Conservation (phyloP, 2,329 filamentous ascomycete species). For the Huntiella savannae region DNA sequence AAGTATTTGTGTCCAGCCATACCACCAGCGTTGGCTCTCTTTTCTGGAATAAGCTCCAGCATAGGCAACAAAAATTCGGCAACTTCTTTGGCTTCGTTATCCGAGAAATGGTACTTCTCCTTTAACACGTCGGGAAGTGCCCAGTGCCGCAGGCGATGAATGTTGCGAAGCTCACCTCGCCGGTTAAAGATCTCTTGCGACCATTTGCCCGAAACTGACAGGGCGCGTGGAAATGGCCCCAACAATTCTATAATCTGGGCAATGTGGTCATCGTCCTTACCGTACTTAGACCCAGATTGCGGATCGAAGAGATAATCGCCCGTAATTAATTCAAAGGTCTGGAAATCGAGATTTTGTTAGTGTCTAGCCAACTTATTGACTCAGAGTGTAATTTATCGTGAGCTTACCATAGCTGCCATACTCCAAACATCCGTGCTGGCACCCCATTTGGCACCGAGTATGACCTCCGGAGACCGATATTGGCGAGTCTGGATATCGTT, state of each 20-base stretch:
- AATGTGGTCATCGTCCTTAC: slow-evolving; percentile 98
- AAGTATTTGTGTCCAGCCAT: slow-evolving; percentile 79
- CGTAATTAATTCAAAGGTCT: slow-evolving; percentile 96
- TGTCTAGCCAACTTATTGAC: background rate
- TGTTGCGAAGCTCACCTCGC: slow-evolving; percentile 92
- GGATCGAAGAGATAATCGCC: slow-evolving; percentile 97
- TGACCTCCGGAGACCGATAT: slow-evolving; percentile 93
- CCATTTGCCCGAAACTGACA: slow-evolving; percentile 90
- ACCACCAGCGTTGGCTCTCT: slow-evolving; percentile 83
- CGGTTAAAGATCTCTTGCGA: slow-evolving; percentile 97
- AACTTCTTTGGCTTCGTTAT: slow-evolving; percentile 60
- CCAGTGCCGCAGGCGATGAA: slow-evolving; percentile 91
- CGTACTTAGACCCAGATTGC: slow-evolving; percentile 95
- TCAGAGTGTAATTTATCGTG: background rate
- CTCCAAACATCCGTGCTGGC: slow-evolving; percentile 99
- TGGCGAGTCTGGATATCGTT: slow-evolving; percentile 98
- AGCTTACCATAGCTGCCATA: slow-evolving; percentile 94
- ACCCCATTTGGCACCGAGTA: slow-evolving; percentile 91
- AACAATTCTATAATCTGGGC: slow-evolving; percentile 96
- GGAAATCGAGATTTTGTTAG: background rate
- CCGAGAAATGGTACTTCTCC: slow-evolving; percentile 91
- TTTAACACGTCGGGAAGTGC: slow-evolving; percentile 77
- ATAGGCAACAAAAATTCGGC: slow-evolving; percentile 74
- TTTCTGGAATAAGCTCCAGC: slow-evolving; percentile 74
- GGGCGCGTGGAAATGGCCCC: slow-evolving; percentile 76